Percentiles rank a stretch among this genome's conserved stretches.
phyloP scores from a whole-genome alignment of 371 early-diverging fungal species.

The Syncephalastrum sp. region DNA sequence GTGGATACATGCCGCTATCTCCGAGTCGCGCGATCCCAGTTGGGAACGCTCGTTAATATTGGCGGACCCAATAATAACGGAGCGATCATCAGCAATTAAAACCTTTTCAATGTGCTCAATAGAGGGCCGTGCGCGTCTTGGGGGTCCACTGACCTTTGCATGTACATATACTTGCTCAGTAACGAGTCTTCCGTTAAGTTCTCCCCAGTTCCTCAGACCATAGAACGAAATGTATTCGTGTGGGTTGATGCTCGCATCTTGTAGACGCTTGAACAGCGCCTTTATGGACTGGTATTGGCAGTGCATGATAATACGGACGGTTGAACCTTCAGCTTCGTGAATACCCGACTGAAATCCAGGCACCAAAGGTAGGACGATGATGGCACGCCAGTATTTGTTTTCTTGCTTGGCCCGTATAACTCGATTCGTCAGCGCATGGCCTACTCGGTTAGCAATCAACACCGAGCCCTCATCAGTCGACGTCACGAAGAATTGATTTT shows the following conservation, averaged over 20 bases:
- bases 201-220: conserved; percentile 60
- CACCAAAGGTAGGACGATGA: conserved; percentile 82
- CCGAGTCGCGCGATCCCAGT: conserved; percentile 85
- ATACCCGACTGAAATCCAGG: conserved; percentile 86
- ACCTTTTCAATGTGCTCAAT: background rate
- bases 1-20: conserved; percentile 76
- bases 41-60: conserved; percentile 87
- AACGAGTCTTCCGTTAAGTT: conserved; percentile 45
- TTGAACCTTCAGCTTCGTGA: conserved; percentile 66
- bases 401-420: conserved; percentile 69
- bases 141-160: conserved; percentile 74
- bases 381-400: conserved; percentile 69
- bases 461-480: conserved; percentile 28
- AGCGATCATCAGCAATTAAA: conserved; percentile 79
- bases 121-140: background rate
- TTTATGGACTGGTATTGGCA: conserved; percentile 78
- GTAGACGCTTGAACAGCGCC: conserved; percentile 60
- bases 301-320: conserved; percentile 72
- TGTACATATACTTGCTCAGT: conserved; percentile 90
- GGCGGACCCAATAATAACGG: conserved; percentile 82
- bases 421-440: conserved; percentile 71
- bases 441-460: conserved; percentile 71
- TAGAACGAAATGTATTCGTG: conserved; percentile 68
- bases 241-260: conserved; percentile 56
- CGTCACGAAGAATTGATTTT: conserved; percentile 83